These are phyloP conservation scores for Cryomyces antarcticus DNA, from an alignment of 495 filamentous ascomycete genomes.

Conservation along the genomic window DNA sequence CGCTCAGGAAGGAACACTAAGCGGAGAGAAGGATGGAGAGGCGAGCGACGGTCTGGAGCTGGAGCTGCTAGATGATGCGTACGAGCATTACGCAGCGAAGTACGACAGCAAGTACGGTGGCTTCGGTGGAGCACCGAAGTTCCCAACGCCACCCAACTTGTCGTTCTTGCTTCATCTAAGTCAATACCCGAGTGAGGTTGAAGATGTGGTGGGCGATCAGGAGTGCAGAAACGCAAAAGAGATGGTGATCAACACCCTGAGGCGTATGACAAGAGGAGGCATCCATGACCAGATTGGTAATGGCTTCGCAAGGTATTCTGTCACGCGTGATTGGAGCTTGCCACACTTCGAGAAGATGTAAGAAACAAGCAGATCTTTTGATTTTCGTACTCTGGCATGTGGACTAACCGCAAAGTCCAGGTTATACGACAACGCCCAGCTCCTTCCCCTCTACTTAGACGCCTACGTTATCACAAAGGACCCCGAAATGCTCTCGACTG, in stretches of 20 bases:
- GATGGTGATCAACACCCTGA: slow-evolving; percentile 70
- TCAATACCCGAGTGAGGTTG: slow-evolving; percentile 48
- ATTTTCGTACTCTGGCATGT: background rate
- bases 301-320: slow-evolving; percentile 78
- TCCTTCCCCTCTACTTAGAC: slow-evolving; percentile 73
- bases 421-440: slow-evolving; percentile 79
- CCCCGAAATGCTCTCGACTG: slow-evolving; percentile 53
- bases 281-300: slow-evolving; percentile 85
- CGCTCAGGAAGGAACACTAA: slow-evolving; percentile 65
- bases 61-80: slow-evolving; percentile 80
- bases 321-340: slow-evolving; percentile 76
- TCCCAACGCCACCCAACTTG: slow-evolving; percentile 73
- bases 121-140: slow-evolving; percentile 69
- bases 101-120: slow-evolving; percentile 67
- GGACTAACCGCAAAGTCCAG: slow-evolving; percentile 2
- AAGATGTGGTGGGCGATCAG: slow-evolving; percentile 65
- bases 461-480: slow-evolving; percentile 58
- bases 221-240: slow-evolving; percentile 53
- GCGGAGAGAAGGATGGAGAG: slow-evolving; percentile 26
- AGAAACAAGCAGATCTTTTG: slow-evolving; percentile 1
- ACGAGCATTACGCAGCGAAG: slow-evolving; percentile 52
- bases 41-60: slow-evolving; percentile 48
- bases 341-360: slow-evolving; percentile 96
- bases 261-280: slow-evolving; percentile 65
- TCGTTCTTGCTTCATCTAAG: slow-evolving; percentile 62